These are phyloP conservation scores for Fraxinus albicans DNA, from an alignment of 305 asterid species.

Conservation along the genomic window DNA sequence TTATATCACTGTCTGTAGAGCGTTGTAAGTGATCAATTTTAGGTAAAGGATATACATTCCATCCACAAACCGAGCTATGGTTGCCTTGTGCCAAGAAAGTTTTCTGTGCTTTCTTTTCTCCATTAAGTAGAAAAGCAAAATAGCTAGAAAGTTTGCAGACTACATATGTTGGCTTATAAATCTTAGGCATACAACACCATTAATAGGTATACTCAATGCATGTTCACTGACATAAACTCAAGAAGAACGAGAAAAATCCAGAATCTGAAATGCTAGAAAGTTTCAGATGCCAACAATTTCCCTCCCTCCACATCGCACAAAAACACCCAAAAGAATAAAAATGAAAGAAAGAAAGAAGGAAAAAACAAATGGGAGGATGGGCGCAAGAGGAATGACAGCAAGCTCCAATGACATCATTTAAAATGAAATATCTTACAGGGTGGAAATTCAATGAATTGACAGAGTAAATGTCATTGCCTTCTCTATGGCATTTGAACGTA, in stretches of 20 bases:
- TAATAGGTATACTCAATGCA: not conserved
- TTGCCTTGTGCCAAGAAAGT: not conserved
- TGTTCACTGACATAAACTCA: not conserved
- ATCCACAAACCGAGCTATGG: not conserved
- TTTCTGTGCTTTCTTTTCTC: not conserved
- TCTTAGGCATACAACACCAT: not conserved
- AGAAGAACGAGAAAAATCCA: not conserved
- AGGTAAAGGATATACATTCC: constrained; percentile 10
- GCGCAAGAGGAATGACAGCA: constrained; percentile 11
- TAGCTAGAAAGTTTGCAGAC: not conserved
- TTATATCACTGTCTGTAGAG: not conserved
- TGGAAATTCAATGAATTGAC: constrained; percentile 89
- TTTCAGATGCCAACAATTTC: no score
- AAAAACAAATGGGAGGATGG: not conserved
- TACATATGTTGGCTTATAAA: not conserved
- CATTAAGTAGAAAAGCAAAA: not conserved
- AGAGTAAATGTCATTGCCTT: constrained; percentile 71
- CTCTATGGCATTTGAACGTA: constrained; percentile 97
- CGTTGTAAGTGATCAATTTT: not conserved
- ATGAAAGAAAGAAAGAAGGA: not conserved
- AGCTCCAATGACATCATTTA: constrained; percentile 11
- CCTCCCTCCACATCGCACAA: not conserved
- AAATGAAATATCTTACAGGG: constrained; percentile 62
- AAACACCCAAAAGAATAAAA: not conserved
- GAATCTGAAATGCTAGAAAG: no score